phyloP scores from a whole-genome alignment of 305 asterid species.

The Fraxinus angustifolia region DNA sequence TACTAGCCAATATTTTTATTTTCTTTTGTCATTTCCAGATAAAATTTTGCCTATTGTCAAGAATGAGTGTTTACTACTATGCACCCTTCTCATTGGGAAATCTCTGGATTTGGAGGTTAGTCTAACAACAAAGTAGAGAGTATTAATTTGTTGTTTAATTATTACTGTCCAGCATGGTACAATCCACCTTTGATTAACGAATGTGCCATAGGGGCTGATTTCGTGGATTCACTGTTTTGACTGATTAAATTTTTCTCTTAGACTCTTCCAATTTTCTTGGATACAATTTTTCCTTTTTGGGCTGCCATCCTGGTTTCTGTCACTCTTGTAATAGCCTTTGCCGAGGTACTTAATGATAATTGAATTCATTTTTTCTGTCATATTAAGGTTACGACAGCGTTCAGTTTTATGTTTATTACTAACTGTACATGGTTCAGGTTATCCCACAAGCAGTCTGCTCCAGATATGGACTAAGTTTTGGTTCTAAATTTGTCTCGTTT shows the following conservation, averaged over 20 bases:
- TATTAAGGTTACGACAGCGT: background rate
- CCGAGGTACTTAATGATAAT: conserved; percentile 27
- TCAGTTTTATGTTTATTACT: background rate
- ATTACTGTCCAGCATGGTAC: background rate
- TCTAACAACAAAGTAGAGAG: background rate
- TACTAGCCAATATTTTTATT: background rate
- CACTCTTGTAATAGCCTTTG: conserved; percentile 36
- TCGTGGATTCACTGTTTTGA: background rate
- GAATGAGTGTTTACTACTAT: conserved; percentile 37
- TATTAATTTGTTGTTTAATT: background rate
- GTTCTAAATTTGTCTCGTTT: conserved; percentile 30
- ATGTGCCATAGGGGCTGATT: background rate
- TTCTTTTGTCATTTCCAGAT: conserved; percentile 17
- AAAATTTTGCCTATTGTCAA: conserved; percentile 35
- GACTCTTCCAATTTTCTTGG: conserved; percentile 46
- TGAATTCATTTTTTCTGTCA: background rate
- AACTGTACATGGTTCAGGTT: conserved; percentile 19
- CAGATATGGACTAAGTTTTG: conserved; percentile 35
- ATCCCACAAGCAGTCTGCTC: conserved; percentile 42
- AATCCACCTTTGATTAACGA: no score
- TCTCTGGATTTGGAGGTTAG: conserved; percentile 38
- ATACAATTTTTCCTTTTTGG: conserved; percentile 33
- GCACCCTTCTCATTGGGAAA: conserved; percentile 39
- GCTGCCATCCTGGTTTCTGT: conserved; percentile 32
- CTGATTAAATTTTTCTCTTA: background rate